Base-by-base conservation (phyloP, 805 yeast species). In the Cephaloascus albidus region DNA sequence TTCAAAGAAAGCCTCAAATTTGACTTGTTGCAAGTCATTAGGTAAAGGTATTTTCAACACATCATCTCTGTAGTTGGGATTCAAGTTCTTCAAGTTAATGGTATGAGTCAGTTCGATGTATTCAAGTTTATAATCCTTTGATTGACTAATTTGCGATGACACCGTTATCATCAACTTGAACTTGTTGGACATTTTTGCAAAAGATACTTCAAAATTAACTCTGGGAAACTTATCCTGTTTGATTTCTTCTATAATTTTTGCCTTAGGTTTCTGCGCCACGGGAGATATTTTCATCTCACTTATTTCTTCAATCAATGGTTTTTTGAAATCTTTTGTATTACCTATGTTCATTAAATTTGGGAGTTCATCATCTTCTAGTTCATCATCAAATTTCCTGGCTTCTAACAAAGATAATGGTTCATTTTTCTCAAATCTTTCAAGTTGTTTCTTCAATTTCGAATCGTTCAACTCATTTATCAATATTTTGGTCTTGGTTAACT, bases 281-380 rank as follows among this genome's bases (percentile, higher is more conserved):
- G 5, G 18, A 33, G 19, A 18, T 32, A 35, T 43, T 40, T 41
- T 37, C 46, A 60, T 57, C 5, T 54, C 65, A 17, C 58, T 61
- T 12, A 80, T 66, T 43, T 78, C 86, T 50, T 77, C 70, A 33
- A 81, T 79, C 40, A 79, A 49, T 5, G 76, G 77, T 39, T 58
- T 68, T 48, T 42, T 10, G 16, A 16, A 23, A 34, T 31, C 36
- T 40, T 34, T 27, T 14, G 20, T 41, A 20, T 57, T 48, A 12
- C 36, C 45, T 12, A 60, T 57, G 45, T 54, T 50, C 57, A 52
- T 54, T 33, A 62, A 43, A 32, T 51, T 53, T 3, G 68, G 68
- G 18, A 61, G 45, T 14, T 45, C 44, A 4, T 48, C 54, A 2
- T 38, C 44, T 37, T 20, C 18, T 10, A 41, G 40, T 20, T 55